Conservation (phyloP, 106 monocot species). For the Triglochin maritima region DNA sequence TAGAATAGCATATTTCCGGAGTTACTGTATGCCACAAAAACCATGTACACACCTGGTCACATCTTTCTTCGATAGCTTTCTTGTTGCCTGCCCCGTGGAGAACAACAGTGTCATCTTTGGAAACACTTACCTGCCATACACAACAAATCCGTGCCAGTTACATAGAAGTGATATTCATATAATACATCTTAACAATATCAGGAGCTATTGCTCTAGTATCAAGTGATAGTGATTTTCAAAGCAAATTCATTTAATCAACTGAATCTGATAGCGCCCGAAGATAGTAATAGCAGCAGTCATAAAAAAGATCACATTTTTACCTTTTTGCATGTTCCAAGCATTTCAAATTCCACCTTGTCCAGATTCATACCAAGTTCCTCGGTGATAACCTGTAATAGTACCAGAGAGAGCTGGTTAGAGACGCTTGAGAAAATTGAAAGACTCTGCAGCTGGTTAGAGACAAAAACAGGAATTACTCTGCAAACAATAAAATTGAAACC, state of each 20-base stretch:
- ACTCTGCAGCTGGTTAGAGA: not conserved
- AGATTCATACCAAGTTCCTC: conserved; percentile 99
- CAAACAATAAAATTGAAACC: conserved; percentile 5
- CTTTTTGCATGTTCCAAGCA: conserved; percentile 96
- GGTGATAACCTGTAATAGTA: conserved; percentile 45
- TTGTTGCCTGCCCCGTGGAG: conserved; percentile 97
- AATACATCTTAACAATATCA: not conserved
- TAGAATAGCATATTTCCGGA: not conserved
- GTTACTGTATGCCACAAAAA: not conserved
- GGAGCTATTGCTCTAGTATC: not conserved
- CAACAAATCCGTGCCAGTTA: not conserved
- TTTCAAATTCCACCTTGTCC: conserved; percentile 71
- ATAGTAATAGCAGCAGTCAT: too few species aligned
- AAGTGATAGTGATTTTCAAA: too few species aligned
- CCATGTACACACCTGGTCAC: conserved; percentile 50
- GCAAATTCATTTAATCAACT: too few species aligned
- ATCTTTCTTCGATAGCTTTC: conserved; percentile 86
- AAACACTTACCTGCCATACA: conserved; percentile 50
- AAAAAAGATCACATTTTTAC: conserved; percentile 7
- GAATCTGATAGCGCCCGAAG: too few species aligned
- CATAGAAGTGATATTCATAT: not conserved
- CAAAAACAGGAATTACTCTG: not conserved
- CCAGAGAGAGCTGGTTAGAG: not conserved
- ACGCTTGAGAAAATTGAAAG: not conserved
- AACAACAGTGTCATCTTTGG: conserved; percentile 92